These are phyloP conservation scores for Quercus phellos DNA, from an alignment of 331 rosid species.

Conservation along the genomic window DNA sequence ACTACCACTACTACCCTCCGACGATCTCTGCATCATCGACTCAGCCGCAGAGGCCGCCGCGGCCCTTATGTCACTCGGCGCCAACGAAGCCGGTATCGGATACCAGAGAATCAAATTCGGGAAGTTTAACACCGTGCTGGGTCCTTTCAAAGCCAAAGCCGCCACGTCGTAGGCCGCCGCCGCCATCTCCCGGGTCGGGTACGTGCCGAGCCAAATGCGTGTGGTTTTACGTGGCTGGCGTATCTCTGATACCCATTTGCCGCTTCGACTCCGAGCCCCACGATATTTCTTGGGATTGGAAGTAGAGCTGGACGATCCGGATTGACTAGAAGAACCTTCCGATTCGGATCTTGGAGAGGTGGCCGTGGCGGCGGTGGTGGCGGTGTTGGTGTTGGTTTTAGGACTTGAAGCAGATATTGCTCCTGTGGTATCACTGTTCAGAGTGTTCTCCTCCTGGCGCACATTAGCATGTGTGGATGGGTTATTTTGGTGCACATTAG, in stretches of 20 bases:
- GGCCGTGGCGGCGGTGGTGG: background rate
- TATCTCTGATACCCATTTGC: conserved; percentile 96
- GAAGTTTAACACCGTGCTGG: conserved; percentile 62
- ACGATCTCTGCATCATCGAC: conserved; percentile 16
- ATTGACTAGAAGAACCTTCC: background rate
- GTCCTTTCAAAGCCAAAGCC: conserved; percentile 79
- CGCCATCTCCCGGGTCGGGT: conserved; percentile 79
- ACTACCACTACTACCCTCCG: background rate
- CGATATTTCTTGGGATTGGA: conserved; percentile 36
- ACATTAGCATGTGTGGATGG: too few species aligned
- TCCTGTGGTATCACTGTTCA: too few species aligned
- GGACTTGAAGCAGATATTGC: too few species aligned
- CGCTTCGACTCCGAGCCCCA: conserved; percentile 68
- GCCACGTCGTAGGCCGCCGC: conserved; percentile 96
- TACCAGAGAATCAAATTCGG: conserved; percentile 45
- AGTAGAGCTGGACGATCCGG: background rate
- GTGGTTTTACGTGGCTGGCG: conserved; percentile 82
- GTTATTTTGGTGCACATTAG: too few species aligned
- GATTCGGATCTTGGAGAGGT: conserved; percentile 8
- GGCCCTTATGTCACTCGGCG: conserved; percentile 56
- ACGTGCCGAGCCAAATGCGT: conserved; percentile 94
- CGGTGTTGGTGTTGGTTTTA: too few species aligned
- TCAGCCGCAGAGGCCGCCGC: conserved; percentile 81
- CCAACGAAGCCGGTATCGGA: conserved; percentile 64
- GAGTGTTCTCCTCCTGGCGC: background rate